Evolutionary conservation across 495 filamentous ascomycete genomes (phyloP), one percentile per base, ranked within the genome.

Genomic region (Xylaria castorea): DNA sequence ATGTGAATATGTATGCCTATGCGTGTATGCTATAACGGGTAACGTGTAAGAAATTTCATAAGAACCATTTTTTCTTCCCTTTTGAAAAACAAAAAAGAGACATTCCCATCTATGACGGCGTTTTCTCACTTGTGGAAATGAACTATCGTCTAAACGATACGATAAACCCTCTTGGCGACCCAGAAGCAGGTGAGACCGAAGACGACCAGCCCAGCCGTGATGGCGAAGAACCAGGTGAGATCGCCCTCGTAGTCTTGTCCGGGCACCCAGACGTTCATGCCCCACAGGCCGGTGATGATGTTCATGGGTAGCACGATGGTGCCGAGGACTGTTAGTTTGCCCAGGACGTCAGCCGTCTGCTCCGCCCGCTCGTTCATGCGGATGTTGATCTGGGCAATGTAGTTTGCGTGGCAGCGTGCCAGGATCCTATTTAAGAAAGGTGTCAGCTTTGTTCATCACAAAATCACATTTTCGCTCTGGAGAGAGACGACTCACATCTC

Each of bases 231-330:
- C 88, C 89, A 91, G 30, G 74, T 83, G 48, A 90, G 76, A 72
- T 88, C 82, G 2, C 82, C 83, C 68, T 87, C 87, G 34, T 76
- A 74, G 40, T 92, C 91, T 79, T 98, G 95, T 2, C 95, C 94
- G 0, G 96, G 96, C 0, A 99, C 95, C 82, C 92, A 92, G 9
- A 97, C 94, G 84, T 99, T 99, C 96, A 98, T 98, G 44, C 96
- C 96, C 92, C 96, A 99, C 80, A 99, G 91, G 75, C 96, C 97
- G 34, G 96, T 98, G 74, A 99, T 93, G 81, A 99, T 95, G 78
- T 99, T 99, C 91, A 99, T 95, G 25, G 96, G 96, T 69, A 99
- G 87, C 6, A 99, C 94, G 74, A 99, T 98, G 11, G 96, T 99
- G 75, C 95, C 96, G 3, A 99, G 85, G 2, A 98, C 97, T 5